phyloP scores from a whole-genome alignment of 2,329 filamentous ascomycete genomes.

The Aspergillus thermomutatus region DNA sequence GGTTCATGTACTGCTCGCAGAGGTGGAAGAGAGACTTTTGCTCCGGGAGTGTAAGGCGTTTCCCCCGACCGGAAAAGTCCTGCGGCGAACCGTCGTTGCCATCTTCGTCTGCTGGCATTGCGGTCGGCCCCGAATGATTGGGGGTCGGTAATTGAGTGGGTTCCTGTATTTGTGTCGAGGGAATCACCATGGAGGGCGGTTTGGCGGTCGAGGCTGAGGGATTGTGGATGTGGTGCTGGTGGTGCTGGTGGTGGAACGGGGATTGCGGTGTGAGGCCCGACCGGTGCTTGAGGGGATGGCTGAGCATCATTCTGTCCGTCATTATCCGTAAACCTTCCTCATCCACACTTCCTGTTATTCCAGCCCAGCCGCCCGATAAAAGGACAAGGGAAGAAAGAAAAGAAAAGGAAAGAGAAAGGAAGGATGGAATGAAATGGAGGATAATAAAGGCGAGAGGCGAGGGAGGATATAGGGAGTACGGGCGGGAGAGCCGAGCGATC shows the following conservation, averaged over 20 bases:
- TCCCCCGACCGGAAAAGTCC: slow-evolving; percentile 6
- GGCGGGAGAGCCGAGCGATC: slow-evolving; percentile 4
- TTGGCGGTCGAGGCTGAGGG: slow-evolving; percentile 5
- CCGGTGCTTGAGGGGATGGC: not conserved
- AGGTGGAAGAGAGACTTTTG: slow-evolving; percentile 15
- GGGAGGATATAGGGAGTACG: not conserved
- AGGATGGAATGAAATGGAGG: slow-evolving; percentile 2
- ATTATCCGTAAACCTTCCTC: not conserved
- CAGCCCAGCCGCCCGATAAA: not conserved
- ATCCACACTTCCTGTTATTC: not conserved
- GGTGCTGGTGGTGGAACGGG: not conserved
- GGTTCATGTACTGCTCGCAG: slow-evolving; percentile 14
- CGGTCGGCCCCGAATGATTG: slow-evolving; percentile 1
- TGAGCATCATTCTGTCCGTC: not conserved
- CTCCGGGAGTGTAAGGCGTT: slow-evolving; percentile 14
- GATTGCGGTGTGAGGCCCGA: slow-evolving; percentile 11
- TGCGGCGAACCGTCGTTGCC: not conserved
- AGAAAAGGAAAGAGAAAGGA: not conserved
- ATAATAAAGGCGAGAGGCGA: not conserved
- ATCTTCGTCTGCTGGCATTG: not conserved
- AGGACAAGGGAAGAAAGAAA: not conserved
- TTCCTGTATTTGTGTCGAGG: not conserved
- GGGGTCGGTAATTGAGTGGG: slow-evolving; percentile 1
- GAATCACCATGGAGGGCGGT: slow-evolving; percentile 1
- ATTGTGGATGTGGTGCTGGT: not conserved